These are phyloP conservation scores for Ceriops decandra DNA, from an alignment of 345 rosid genomes.

Conservation along the genomic window DNA sequence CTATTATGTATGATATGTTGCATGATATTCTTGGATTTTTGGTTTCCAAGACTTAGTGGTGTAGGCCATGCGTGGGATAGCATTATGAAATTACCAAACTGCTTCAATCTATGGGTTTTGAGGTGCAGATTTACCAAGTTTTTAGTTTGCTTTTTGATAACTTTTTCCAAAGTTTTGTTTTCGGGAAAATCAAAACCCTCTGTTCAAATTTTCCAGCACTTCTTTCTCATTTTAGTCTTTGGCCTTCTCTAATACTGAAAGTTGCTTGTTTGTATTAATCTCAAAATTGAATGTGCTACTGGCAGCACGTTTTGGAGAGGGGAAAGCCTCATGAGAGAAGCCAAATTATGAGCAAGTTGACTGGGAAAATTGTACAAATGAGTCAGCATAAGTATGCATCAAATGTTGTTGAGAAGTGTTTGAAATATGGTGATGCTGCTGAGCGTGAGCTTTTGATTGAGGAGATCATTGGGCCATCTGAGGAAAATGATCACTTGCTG, in stretches of 20 bases:
- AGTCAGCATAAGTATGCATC: slow-evolving; percentile 99
- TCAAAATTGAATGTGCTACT: background rate
- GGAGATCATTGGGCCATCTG: slow-evolving; percentile 76
- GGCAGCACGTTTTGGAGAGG: slow-evolving; percentile 90
- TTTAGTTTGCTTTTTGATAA: too few relatives aligned
- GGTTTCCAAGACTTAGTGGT: too few relatives aligned
- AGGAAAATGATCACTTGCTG: slow-evolving; percentile 79
- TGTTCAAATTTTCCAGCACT: too few relatives aligned
- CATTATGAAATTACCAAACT: too few relatives aligned
- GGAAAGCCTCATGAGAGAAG: slow-evolving; percentile 74
- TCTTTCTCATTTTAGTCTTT: too few relatives aligned
- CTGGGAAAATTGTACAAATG: slow-evolving; percentile 82
- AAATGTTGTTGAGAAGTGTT: slow-evolving; percentile 92
- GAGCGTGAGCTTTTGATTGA: slow-evolving; percentile 77
- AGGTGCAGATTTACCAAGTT: too few relatives aligned
- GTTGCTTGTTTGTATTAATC: background rate
- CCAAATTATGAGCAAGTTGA: slow-evolving; percentile 67
- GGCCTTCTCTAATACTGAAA: background rate
- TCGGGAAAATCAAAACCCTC: too few relatives aligned
- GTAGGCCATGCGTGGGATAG: too few relatives aligned
- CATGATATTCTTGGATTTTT: too few relatives aligned
- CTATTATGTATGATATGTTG: background rate
- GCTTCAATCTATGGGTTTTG: too few relatives aligned
- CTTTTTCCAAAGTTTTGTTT: too few relatives aligned
- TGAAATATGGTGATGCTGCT: slow-evolving; percentile 62